Base-by-base conservation (phyloP, 2,329 filamentous ascomycete genomes). In the Claviceps pazoutovae region DNA sequence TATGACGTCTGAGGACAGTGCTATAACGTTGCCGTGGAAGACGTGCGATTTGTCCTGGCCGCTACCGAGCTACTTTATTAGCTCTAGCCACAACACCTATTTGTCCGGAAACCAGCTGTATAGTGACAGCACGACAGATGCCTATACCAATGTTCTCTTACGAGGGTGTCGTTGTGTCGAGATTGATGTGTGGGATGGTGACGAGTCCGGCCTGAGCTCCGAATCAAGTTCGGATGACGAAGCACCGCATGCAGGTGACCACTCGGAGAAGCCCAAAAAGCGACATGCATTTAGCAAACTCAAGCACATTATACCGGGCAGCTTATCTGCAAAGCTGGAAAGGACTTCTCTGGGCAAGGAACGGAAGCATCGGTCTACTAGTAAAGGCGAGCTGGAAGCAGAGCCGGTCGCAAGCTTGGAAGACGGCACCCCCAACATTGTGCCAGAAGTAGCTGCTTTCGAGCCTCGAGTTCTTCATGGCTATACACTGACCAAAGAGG, bases 81-180 rank as follows among this genome's bases (percentile, higher is more conserved):
- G 84, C 56, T 95, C 88, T 60, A 95, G 89, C 52, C 90, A 96
- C 74, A 96, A 96, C 68, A 96, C 90, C 0, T 96, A 96, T 60
- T 78, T 96, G 21, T 80, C 89, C 1, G 90, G 90, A 23, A 86
- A 91, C 63, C 90, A 96, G 71, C 80, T 95, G 14, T 88, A 80
- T 54, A 91, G 88, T 59, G 81, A 85, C 55, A 93, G 88, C 50
- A 94, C 89, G 63, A 88, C 88, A 0, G 86, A 89, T 58, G 86
- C 87, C 2, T 96, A 96, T 71, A 88, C 88, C 58, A 83, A 83
- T 49, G 88, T 90, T 9, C 72, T 96, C 52, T 78, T 88, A 59
- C 82, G 87, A 49, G 89, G 88, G 2, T 95, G 90, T 60, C 83
- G 90, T 17, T 96, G 90, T 67, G 83, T 96, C 54, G 90, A 96